phyloP scores from a whole-genome alignment of 352 stramenopile genomes.

The Globisporangium lucens region DNA sequence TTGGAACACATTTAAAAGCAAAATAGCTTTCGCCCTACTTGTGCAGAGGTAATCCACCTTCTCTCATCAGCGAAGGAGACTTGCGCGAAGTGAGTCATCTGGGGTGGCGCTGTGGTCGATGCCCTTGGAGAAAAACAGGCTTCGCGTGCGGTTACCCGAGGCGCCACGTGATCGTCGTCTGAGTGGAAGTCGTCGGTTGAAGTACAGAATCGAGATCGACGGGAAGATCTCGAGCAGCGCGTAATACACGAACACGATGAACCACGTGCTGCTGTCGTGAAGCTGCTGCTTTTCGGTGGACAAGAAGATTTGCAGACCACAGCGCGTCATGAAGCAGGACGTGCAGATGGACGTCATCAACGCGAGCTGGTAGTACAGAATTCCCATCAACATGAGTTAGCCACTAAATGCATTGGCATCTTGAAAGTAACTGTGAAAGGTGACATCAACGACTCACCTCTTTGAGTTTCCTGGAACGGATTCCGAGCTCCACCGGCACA shows the following conservation, averaged over 20 bases:
- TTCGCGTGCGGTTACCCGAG: constrained; percentile 8
- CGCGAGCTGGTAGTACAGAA: constrained; percentile 28
- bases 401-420: background rate
- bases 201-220: constrained; percentile 75
- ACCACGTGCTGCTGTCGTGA: constrained; percentile 71
- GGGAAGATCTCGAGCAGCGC: constrained; percentile 77
- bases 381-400: background rate
- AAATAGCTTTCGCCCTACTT: background rate
- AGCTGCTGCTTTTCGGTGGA: constrained; percentile 72
- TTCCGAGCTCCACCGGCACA: constrained; percentile 76
- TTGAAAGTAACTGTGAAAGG: background rate
- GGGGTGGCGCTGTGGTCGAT: constrained; percentile 9
- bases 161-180: constrained; percentile 25
- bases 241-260: constrained; percentile 82
- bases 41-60: background rate
- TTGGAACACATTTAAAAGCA: background rate
- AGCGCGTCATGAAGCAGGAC: constrained; percentile 80
- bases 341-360: constrained; percentile 82
- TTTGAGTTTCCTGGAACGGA: constrained; percentile 81
- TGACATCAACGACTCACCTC: constrained; percentile 30
- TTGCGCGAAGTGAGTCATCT: constrained; percentile 38
- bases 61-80: constrained; percentile 32
- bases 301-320: constrained; percentile 62
- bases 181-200: constrained; percentile 74
- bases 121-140: constrained; percentile 51